Base-by-base conservation (phyloP, 2,329 filamentous ascomycete genomes). In the Colletotrichum plurivorum region DNA sequence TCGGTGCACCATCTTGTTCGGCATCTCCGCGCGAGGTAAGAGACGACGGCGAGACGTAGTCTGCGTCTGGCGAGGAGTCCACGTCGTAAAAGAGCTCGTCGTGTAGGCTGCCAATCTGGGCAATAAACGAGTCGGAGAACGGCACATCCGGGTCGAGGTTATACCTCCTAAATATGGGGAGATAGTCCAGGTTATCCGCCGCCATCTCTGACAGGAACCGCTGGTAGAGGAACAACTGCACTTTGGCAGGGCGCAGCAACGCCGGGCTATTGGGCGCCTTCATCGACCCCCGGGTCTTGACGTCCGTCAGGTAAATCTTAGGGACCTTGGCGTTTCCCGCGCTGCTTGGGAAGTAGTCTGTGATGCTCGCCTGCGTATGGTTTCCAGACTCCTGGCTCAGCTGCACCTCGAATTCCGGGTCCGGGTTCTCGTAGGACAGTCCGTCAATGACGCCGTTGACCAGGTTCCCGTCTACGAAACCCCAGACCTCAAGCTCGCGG, bases 371-470 rank as follows among this genome's bases (percentile, higher is more conserved):
- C 63, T 86, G 83, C 3, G 75, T 76, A 10, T 74, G 71, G 1
- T 73, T 70, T 2, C 75, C 66, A 10, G 75, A 72, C 46, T 79
- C 78, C 59, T 79, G 80, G 18, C 76, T 78, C 31, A 90, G 83
- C 61, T 89, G 85, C 36, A 88, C 83, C 76, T 96, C 93, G 10
- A 93, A 87, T 27, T 89, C 87, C 0, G 87, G 82, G 73, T 97
- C 92, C 0, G 94, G 94, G 74, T 94, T 94, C 20, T 89, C 84
- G 74, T 92, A 92, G 63, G 90, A 94, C 16, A 98, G 80, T 74
- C 95, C 90, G 76, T 99, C 96, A 71, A 99, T 97, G 57, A 98
- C 84, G 1, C 96, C 96, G 74, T 93, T 96, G 68, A 98, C 90
- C 22, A 98, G 84, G 74, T 97, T 89, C 1, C 92, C 94, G 66